A percentile compares a stretch with the other conserved stretches of the same genome.
Conservation (phyloP, 768 basidiomycete species). For the Trametes cinnabarina region DNA sequence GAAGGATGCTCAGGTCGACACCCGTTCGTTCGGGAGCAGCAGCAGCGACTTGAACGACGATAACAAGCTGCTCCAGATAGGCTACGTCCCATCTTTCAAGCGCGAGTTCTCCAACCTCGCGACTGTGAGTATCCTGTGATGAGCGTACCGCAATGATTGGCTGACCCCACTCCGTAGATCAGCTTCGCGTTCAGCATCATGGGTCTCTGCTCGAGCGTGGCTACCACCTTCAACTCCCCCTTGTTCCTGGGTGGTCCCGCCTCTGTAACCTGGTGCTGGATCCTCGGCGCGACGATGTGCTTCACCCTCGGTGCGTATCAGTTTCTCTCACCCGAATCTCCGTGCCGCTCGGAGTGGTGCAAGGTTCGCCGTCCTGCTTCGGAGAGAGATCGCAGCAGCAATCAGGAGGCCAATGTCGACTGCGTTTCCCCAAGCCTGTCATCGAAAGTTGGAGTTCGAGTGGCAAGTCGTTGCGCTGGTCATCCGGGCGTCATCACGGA, state of each 20-base stretch:
- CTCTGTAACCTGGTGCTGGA: slow-evolving; percentile 76
- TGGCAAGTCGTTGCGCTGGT: neutral
- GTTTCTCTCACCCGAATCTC: neutral
- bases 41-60: slow-evolving; percentile 51
- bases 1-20: slow-evolving; percentile 14
- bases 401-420: neutral
- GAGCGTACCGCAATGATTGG: neutral
- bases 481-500: neutral
- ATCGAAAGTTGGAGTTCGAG: neutral
- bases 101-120: slow-evolving; percentile 83
- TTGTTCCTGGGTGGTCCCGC: slow-evolving; percentile 67
- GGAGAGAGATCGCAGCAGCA: slow-evolving; percentile 7
- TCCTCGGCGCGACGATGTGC: slow-evolving; percentile 69
- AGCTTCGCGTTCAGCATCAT: slow-evolving; percentile 80
- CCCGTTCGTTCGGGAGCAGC: slow-evolving; percentile 21
- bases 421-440: neutral
- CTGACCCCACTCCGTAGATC: slow-evolving; percentile 39
- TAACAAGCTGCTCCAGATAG: slow-evolving; percentile 60
- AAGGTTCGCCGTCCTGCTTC: neutral
- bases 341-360: neutral
- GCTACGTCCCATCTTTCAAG: slow-evolving; percentile 78
- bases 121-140: slow-evolving; percentile 48
- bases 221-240: slow-evolving; percentile 78
- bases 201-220: slow-evolving; percentile 75
- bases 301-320: slow-evolving; percentile 54